Percentiles rank a stretch among this genome's conserved stretches.
Evolutionary conservation across 2,329 filamentous ascomycete genomes (phyloP).

Genomic region (Cladosporium oxysporum): DNA sequence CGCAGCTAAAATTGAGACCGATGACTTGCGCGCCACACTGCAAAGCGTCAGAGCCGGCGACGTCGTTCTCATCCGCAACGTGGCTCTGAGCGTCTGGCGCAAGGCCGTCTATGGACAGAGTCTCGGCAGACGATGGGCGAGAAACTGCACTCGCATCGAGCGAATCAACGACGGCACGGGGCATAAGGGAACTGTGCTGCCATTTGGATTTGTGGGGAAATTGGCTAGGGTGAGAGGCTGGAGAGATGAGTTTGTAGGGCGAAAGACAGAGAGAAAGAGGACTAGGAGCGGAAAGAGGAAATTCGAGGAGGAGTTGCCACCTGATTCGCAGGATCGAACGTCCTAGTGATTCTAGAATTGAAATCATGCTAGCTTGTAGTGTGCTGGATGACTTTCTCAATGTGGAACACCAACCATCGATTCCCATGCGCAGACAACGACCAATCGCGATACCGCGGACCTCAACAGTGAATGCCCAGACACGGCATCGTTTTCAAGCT

Average conservation of each 20-base stretch:
- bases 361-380: not conserved
- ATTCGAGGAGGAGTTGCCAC: slow-evolving; percentile 31
- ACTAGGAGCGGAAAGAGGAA: slow-evolving; percentile 22
- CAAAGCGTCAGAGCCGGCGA: slow-evolving; percentile 66
- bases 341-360: not conserved
- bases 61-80: slow-evolving; percentile 75
- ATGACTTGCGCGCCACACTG: slow-evolving; percentile 43
- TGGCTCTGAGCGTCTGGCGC: slow-evolving; percentile 74
- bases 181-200: slow-evolving; percentile 48
- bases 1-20: slow-evolving; percentile 27
- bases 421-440: not conserved
- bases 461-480: not conserved
- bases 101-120: slow-evolving; percentile 83
- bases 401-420: not conserved
- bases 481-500: not conserved
- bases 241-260: slow-evolving; percentile 69
- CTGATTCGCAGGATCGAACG: slow-evolving; percentile 32
- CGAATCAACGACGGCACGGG: slow-evolving; percentile 20
- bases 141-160: slow-evolving; percentile 55
- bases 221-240: slow-evolving; percentile 70
- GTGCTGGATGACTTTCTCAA: not conserved
- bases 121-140: slow-evolving; percentile 69
- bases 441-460: not conserved
- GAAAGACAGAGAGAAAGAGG: slow-evolving; percentile 1
- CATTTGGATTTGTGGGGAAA: slow-evolving; percentile 64